phyloP scores from a whole-genome alignment of 2,329 filamentous ascomycete species.

The Epichloe sp. region DNA sequence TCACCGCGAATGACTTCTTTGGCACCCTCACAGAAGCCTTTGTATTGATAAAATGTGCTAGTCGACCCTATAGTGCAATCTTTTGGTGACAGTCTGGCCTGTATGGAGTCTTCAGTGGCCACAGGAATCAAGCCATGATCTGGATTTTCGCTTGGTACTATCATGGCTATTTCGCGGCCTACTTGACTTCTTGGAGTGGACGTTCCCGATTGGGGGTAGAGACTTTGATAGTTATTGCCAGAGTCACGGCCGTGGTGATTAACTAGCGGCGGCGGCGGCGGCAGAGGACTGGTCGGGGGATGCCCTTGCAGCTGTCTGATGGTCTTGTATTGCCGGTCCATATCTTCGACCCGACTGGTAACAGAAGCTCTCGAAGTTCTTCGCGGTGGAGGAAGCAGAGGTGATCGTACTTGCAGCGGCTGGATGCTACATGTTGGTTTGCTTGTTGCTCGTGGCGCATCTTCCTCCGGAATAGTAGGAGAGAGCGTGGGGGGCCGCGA shows the following conservation, averaged over 20 bases:
- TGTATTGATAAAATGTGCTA: slow-evolving; percentile 39
- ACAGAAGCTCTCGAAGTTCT: neutral
- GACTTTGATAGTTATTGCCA: neutral
- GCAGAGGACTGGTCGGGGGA: neutral
- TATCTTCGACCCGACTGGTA: slow-evolving; percentile 3
- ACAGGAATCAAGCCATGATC: slow-evolving; percentile 13
- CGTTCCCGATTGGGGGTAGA: neutral
- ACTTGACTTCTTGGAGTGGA: neutral
- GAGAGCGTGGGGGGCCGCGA: slow-evolving; percentile 6
- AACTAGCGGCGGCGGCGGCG: neutral
- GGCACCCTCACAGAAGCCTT: slow-evolving; percentile 43
- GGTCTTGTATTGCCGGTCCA: slow-evolving; percentile 5
- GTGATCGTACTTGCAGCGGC: slow-evolving; percentile 6
- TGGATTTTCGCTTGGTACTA: neutral
- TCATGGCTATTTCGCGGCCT: slow-evolving; percentile 2
- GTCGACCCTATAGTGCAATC: slow-evolving; percentile 29
- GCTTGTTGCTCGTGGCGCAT: neutral
- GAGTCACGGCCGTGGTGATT: neutral
- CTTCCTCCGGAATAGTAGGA: slow-evolving; percentile 9
- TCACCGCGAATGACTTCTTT: slow-evolving; percentile 35
- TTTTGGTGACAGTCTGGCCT: neutral
- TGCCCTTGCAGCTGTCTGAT: neutral
- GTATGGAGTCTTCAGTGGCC: slow-evolving; percentile 2
- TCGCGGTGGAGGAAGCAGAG: neutral
- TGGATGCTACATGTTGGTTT: neutral